Evolutionary conservation across 805 yeast genomes (phyloP).

Genomic region (Saturnispora bothae): DNA sequence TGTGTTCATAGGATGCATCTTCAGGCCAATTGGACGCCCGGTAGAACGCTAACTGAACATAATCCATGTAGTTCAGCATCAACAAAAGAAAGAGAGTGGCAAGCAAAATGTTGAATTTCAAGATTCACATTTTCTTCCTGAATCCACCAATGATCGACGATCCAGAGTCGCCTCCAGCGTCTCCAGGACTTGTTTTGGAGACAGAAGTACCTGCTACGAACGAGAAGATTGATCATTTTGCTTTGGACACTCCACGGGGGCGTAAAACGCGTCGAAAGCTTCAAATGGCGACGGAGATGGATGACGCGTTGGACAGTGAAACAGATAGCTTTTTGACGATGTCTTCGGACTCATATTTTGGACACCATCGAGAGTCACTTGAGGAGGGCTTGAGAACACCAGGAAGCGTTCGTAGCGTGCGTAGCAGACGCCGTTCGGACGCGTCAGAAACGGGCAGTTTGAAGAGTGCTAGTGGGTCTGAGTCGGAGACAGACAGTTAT

Average conservation of each 20-base stretch:
- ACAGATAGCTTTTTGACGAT: slow-evolving; percentile 10
- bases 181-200: slow-evolving; percentile 22
- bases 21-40: slow-evolving; percentile 69
- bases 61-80: slow-evolving; percentile 84
- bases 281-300: too few species aligned
- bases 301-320: background rate
- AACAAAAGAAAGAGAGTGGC: background rate
- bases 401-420: slow-evolving; percentile 10
- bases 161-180: slow-evolving; percentile 21
- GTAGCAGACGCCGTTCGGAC: slow-evolving; percentile 17
- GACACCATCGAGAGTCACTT: slow-evolving; percentile 23
- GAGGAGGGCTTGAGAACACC: slow-evolving; percentile 3
- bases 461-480: slow-evolving; percentile 5
- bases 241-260: slow-evolving; percentile 13
- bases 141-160: slow-evolving; percentile 8
- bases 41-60: slow-evolving; percentile 63
- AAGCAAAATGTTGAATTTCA: background rate
- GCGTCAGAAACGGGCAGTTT: slow-evolving; percentile 16
- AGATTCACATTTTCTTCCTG: too few species aligned
- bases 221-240: slow-evolving; percentile 24
- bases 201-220: slow-evolving; percentile 12
- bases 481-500: slow-evolving; percentile 4
- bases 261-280: slow-evolving; percentile 4
- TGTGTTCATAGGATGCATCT: slow-evolving; percentile 65
- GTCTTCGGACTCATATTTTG: slow-evolving; percentile 27